Conservation (phyloP, 306 rosid genomes). For the Cyclanthera cordifolia region DNA sequence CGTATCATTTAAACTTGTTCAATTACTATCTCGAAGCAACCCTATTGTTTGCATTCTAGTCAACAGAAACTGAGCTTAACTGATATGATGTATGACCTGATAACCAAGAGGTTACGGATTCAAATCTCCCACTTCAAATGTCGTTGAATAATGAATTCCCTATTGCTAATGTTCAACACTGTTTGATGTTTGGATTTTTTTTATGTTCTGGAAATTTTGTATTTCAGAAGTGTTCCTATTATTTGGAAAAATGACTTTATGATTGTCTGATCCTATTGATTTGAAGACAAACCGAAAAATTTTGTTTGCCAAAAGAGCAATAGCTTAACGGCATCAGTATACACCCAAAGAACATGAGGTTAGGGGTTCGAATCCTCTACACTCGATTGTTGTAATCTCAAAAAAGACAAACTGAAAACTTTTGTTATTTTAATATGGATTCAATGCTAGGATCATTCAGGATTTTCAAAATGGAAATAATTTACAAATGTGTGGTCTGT, state of each 20-base stretch:
- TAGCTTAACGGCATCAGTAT: too few relatives aligned
- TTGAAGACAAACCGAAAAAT: not conserved
- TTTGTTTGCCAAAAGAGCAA: too few relatives aligned
- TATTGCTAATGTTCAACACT: not conserved
- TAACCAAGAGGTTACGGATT: too few relatives aligned
- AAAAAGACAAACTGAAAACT: not conserved
- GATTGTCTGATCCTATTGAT: not conserved
- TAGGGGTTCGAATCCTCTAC: too few relatives aligned
- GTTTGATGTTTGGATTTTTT: not conserved
- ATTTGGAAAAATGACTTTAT: not conserved
- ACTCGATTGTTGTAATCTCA: too few relatives aligned
- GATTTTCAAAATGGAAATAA: not conserved
- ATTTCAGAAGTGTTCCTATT: not conserved
- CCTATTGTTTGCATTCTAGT: not conserved
- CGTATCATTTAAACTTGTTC: not conserved
- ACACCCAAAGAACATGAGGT: too few relatives aligned
- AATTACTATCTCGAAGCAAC: not conserved
- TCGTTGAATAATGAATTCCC: too few relatives aligned
- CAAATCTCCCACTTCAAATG: too few relatives aligned
- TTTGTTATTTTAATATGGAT: not conserved
- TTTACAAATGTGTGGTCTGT: too few relatives aligned
- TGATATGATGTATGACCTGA: too few relatives aligned
- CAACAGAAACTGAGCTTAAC: too few relatives aligned
- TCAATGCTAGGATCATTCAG: not conserved
- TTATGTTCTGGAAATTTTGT: not conserved